A percentile compares a stretch with the other conserved stretches of the same genome.
Evolutionary conservation across 1,284 basidiomycete genomes (phyloP).

Genomic region (Leccinum ponderosum): DNA sequence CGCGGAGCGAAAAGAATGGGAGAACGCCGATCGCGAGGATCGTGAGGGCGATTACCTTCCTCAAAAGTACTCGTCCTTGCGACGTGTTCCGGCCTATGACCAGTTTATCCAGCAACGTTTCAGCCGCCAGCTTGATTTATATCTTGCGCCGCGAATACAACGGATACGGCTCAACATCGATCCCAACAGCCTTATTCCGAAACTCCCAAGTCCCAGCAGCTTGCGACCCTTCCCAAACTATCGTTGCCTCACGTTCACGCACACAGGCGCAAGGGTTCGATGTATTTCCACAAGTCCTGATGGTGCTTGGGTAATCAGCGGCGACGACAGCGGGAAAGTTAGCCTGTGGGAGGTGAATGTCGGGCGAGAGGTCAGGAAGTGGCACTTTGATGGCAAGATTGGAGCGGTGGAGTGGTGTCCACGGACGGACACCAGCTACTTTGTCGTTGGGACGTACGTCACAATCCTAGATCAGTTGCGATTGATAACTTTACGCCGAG

Average conservation of each 20-base stretch:
- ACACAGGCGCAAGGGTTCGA: slow-evolving; percentile 72
- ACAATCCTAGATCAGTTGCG: slow-evolving; percentile 5
- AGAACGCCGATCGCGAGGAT: slow-evolving; percentile 86
- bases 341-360: slow-evolving; percentile 94
- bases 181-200: slow-evolving; percentile 89
- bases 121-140: slow-evolving; percentile 93
- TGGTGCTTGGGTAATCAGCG: slow-evolving; percentile 90
- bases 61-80: slow-evolving; percentile 82
- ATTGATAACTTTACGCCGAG: slow-evolving; percentile 15
- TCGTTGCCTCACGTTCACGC: slow-evolving; percentile 72
- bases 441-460: slow-evolving; percentile 81
- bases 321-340: slow-evolving; percentile 88
- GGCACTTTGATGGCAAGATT: slow-evolving; percentile 82
- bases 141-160: slow-evolving; percentile 93
- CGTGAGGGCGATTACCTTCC: slow-evolving; percentile 91
- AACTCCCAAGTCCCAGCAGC: slow-evolving; percentile 92
- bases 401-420: slow-evolving; percentile 95
- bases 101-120: slow-evolving; percentile 95
- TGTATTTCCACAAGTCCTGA: slow-evolving; percentile 84
- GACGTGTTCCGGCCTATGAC: slow-evolving; percentile 91
- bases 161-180: slow-evolving; percentile 88
- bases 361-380: slow-evolving; percentile 87
- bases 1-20: slow-evolving; percentile 84
- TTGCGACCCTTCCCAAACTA: slow-evolving; percentile 95
- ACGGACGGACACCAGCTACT: slow-evolving; percentile 78